Conservation (phyloP, 371 early-diverging fungal genomes). For the Mortierella sp. region DNA sequence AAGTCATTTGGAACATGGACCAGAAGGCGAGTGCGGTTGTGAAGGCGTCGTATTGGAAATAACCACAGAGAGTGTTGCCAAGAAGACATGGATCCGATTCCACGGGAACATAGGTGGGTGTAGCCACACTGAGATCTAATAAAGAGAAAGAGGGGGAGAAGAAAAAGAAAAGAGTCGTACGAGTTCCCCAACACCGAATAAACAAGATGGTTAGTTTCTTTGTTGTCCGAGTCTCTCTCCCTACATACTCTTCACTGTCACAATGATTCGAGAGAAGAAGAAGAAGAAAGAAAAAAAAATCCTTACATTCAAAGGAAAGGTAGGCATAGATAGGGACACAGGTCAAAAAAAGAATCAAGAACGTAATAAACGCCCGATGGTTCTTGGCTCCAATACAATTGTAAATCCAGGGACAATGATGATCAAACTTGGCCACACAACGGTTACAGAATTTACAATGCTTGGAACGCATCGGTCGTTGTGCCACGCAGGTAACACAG, state of each 20-base stretch:
- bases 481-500: constrained; percentile 84
- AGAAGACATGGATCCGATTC: constrained; percentile 68
- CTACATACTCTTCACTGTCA: too few relatives aligned
- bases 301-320: constrained; percentile 76
- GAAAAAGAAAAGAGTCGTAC: constrained; percentile 1
- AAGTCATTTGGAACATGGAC: constrained; percentile 77
- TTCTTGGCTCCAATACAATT: constrained; percentile 89
- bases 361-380: constrained; percentile 87
- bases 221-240: too few relatives aligned
- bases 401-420: constrained; percentile 98
- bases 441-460: constrained; percentile 97
- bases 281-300: constrained; percentile 5
- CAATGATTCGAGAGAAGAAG: not conserved
- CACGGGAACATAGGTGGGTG: constrained; percentile 55
- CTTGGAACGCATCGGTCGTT: constrained; percentile 95
- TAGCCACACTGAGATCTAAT: constrained; percentile 34
- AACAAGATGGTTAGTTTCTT: too few relatives aligned
- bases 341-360: constrained; percentile 69
- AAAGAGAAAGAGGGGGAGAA: not conserved
- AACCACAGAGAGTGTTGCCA: constrained; percentile 70
- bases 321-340: constrained; percentile 68
- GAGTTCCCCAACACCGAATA: too few relatives aligned
- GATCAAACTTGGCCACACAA: constrained; percentile 99
- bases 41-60: constrained; percentile 80
- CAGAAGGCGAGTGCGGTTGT: constrained; percentile 75